Evolutionary conservation across 495 filamentous ascomycete species (phyloP).

Genomic region (Talaromyces nanjingensis): DNA sequence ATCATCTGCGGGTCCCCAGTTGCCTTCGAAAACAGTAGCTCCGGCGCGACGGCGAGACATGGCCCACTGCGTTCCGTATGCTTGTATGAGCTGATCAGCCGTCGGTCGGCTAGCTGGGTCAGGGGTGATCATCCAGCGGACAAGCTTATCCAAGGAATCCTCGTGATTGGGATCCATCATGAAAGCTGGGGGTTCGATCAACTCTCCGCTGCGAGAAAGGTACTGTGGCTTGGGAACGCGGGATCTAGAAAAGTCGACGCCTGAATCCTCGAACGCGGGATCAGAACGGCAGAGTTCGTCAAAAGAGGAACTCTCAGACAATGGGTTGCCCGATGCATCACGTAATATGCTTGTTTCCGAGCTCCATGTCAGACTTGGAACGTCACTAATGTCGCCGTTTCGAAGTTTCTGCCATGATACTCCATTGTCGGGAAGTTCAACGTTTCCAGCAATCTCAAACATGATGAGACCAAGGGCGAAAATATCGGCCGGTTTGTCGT

Average conservation of each 20-base stretch:
- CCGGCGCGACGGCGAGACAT: constrained; percentile 65
- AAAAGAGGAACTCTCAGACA: constrained; percentile 40
- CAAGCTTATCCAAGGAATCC: constrained; percentile 74
- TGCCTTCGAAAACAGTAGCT: constrained; percentile 89
- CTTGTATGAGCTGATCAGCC: constrained; percentile 60
- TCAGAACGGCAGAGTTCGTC: constrained; percentile 47
- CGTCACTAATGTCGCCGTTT: constrained; percentile 75
- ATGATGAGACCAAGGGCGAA: constrained; percentile 92
- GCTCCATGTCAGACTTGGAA: constrained; percentile 76
- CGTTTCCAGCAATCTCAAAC: constrained; percentile 87
- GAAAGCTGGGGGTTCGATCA: constrained; percentile 71
- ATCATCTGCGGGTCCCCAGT: constrained; percentile 81
- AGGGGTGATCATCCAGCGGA: constrained; percentile 80
- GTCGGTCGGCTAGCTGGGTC: constrained; percentile 67
- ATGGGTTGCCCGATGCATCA: constrained; percentile 66
- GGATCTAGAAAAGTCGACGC: constrained; percentile 20
- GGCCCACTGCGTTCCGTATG: constrained; percentile 70
- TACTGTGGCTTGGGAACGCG: constrained; percentile 21
- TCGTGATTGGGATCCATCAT: constrained; percentile 68
- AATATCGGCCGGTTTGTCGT: constrained; percentile 85
- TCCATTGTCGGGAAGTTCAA: constrained; percentile 86
- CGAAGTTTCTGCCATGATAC: constrained; percentile 81
- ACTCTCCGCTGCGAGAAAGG: constrained; percentile 52
- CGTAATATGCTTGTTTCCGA: constrained; percentile 62
- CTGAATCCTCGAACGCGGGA: constrained; percentile 38